phyloP scores from a whole-genome alignment of 1,139 yeast species.

The Sporopachydermia cereana region DNA sequence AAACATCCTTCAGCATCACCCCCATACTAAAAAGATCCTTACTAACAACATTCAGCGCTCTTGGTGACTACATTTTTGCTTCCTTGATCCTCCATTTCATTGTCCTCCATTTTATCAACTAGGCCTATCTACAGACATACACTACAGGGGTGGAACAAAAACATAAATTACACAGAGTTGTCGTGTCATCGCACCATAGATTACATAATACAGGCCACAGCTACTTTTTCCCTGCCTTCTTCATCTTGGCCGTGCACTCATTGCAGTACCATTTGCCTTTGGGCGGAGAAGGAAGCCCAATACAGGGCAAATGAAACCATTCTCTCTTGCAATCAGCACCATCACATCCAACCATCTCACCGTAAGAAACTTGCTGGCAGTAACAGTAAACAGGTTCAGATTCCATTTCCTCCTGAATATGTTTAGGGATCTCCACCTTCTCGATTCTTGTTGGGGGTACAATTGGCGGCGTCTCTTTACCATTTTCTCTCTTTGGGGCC shows the following conservation, averaged over 20 bases:
- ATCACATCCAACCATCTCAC: slow-evolving; percentile 98
- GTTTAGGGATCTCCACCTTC: slow-evolving; percentile 6
- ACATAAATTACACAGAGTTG: too few species aligned
- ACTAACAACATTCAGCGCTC: slow-evolving; percentile 48
- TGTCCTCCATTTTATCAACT: slow-evolving; percentile 85
- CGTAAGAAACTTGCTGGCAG: slow-evolving; percentile 93
- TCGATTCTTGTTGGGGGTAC: background rate
- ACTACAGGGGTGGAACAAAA: too few species aligned
- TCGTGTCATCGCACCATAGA: background rate
- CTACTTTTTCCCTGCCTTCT: slow-evolving; percentile 16
- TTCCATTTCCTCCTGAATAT: slow-evolving; percentile 6
- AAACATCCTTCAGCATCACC: background rate
- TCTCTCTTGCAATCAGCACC: slow-evolving; percentile 69
- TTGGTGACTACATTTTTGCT: slow-evolving; percentile 84
- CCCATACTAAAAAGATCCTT: background rate
- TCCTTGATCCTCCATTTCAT: slow-evolving; percentile 82
- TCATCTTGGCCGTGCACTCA: slow-evolving; percentile 24
- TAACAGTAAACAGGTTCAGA: slow-evolving; percentile 85
- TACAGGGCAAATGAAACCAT: slow-evolving; percentile 43
- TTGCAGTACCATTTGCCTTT: slow-evolving; percentile 45
- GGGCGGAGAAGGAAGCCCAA: slow-evolving; percentile 40
- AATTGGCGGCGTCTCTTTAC: slow-evolving; percentile 7
- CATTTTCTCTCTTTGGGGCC: slow-evolving; percentile 11
- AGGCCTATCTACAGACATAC: too few species aligned
- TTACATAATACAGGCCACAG: background rate